Percentiles rank a stretch among this genome's conserved stretches.
These are phyloP conservation scores for Cyberlindnera japonica DNA, from an alignment of 805 yeast species.

Conservation along the genomic window DNA sequence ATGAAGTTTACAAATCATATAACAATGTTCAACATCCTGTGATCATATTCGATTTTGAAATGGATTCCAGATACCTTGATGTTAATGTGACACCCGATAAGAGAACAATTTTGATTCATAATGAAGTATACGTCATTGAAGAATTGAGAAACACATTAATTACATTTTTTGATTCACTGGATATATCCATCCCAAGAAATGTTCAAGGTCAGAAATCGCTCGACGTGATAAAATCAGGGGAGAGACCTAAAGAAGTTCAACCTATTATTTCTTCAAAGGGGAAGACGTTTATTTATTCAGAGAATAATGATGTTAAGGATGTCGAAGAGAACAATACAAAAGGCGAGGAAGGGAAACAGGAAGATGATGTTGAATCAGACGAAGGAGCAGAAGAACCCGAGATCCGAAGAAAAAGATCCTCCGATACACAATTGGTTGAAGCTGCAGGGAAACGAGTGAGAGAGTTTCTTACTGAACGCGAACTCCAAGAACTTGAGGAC, in stretches of 20 bases:
- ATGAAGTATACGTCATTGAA: slow-evolving; percentile 59
- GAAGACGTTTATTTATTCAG: slow-evolving; percentile 7
- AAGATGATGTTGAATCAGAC: slow-evolving; percentile 7
- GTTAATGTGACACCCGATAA: slow-evolving; percentile 93
- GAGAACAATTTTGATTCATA: slow-evolving; percentile 61
- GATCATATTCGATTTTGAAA: slow-evolving; percentile 53
- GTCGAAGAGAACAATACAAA: slow-evolving; percentile 3
- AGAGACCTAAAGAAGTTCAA: slow-evolving; percentile 8
- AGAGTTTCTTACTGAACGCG: slow-evolving; percentile 1
- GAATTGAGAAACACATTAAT: slow-evolving; percentile 48
- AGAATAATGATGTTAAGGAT: slow-evolving; percentile 4
- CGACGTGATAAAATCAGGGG: slow-evolving; percentile 4
- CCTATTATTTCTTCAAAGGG: slow-evolving; percentile 2
- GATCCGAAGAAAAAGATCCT: slow-evolving; percentile 4
- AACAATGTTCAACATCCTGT: slow-evolving; percentile 75
- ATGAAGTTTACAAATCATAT: slow-evolving; percentile 68
- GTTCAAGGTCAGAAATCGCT: slow-evolving; percentile 9
- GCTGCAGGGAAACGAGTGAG: slow-evolving; percentile 3
- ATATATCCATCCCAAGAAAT: slow-evolving; percentile 31
- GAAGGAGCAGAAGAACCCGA: slow-evolving; percentile 5
- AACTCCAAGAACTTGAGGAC: slow-evolving; percentile 5
- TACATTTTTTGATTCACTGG: slow-evolving; percentile 41
- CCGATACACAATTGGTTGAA: slow-evolving; percentile 9
- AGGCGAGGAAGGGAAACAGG: slow-evolving; percentile 5
- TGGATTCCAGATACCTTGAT: slow-evolving; percentile 58